A percentile compares a stretch with the other conserved stretches of the same genome.
Evolutionary conservation across 495 filamentous ascomycete genomes (phyloP).

Genomic region (Hypomontagnella monticulosa): DNA sequence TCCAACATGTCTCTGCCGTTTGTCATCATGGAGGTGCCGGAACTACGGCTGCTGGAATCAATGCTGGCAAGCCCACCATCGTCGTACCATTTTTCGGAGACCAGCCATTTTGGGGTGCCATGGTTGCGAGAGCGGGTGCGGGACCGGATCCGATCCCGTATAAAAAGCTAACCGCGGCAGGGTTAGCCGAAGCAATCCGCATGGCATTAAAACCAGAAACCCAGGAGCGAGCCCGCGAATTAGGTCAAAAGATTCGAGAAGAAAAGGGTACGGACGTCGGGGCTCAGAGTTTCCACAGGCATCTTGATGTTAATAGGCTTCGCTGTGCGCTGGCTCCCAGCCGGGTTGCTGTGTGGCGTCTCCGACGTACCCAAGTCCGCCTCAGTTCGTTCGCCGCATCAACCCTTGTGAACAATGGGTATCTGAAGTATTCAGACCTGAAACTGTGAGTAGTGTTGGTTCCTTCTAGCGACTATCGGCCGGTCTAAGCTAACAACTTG

Average conservation of each 20-base stretch:
- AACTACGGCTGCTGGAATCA: constrained; percentile 79
- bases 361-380: constrained; percentile 68
- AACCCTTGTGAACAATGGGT: constrained; percentile 68
- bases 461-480: background rate
- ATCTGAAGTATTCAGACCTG: constrained; percentile 69
- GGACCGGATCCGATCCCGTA: constrained; percentile 77
- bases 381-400: constrained; percentile 76
- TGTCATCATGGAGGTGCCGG: constrained; percentile 87
- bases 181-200: constrained; percentile 69
- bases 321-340: constrained; percentile 72
- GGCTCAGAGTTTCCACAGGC: constrained; percentile 74
- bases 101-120: constrained; percentile 84
- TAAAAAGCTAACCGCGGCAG: constrained; percentile 70
- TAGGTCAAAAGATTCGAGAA: constrained; percentile 68
- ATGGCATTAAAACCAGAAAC: constrained; percentile 67
- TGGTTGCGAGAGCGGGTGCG: constrained; percentile 76
- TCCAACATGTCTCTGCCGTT: constrained; percentile 76
- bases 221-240: constrained; percentile 62
- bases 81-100: constrained; percentile 89
- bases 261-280: constrained; percentile 73
- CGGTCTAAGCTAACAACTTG: constrained; percentile 31
- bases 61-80: constrained; percentile 73
- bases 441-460: constrained; percentile 65
- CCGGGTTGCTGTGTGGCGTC: constrained; percentile 74
- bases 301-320: constrained; percentile 67